A percentile compares a stretch with the other conserved stretches of the same genome.
Evolutionary conservation across 352 stramenopile species (phyloP).

Genomic region (Pilasporangium apinafurcum): DNA sequence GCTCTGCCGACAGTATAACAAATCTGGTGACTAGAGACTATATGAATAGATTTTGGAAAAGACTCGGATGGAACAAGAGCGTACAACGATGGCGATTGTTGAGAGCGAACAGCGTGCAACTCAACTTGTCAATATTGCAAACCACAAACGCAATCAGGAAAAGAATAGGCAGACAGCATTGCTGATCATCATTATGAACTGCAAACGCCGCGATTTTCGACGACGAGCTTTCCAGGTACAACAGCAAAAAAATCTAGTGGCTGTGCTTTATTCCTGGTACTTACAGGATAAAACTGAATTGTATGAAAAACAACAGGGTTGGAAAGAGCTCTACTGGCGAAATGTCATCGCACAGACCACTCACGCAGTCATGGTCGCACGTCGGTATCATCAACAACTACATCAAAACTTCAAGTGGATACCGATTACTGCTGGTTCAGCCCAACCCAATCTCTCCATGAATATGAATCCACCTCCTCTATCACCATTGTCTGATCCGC

Average conservation of each 20-base stretch:
- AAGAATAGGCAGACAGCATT: conserved; percentile 11
- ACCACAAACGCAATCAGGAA: background rate
- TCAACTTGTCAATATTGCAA: background rate
- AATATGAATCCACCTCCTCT: background rate
- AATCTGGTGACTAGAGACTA: background rate
- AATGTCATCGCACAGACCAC: conserved; percentile 47
- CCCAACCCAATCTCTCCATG: too few species aligned
- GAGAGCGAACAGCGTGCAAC: conserved; percentile 12
- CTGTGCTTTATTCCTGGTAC: background rate
- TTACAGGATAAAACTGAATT: too few species aligned
- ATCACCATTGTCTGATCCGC: background rate
- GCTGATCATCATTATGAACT: conserved; percentile 1
- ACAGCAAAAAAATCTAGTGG: background rate
- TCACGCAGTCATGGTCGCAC: conserved; percentile 54
- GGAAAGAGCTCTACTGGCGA: conserved; percentile 48
- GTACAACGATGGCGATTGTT: conserved; percentile 12
- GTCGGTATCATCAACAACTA: conserved; percentile 3
- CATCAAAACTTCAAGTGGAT: too few species aligned
- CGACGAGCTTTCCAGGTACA: conserved; percentile 17
- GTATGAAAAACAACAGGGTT: too few species aligned
- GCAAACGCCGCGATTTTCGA: conserved; percentile 4
- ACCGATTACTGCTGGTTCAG: too few species aligned
- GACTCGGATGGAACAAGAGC: conserved; percentile 9
- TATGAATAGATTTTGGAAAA: conserved; percentile 1
- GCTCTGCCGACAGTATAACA: background rate